Evolutionary conservation across 2,329 filamentous ascomycete species (phyloP), one percentile per base, ranked within the genome.

Genomic region (Didymella arachidicola): DNA sequence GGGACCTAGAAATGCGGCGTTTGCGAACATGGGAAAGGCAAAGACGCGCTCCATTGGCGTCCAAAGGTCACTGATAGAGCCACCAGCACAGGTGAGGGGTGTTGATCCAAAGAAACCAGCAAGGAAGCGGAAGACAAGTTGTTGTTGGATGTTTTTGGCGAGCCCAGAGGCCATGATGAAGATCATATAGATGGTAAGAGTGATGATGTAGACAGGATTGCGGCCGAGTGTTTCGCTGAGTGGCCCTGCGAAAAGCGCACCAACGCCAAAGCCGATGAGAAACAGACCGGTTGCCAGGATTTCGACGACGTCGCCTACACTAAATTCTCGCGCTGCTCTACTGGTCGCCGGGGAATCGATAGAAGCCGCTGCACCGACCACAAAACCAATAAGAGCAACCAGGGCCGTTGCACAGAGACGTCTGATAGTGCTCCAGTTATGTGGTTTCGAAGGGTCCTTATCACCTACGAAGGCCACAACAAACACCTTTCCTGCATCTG

Each of bases 341-440:
- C 75, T 74, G 0, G 84, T 61, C 1, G 82, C 81, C 0, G 78
- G 78, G 0, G 82, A 81, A 53, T 86, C 83, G 39, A 87, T 84
- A 0, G 83, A 80, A 4, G 81, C 83, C 0, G 84, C 83, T 1
- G 80, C 75, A 3, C 80, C 80, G 0, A 86, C 82, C 0, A 83
- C 78, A 27, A 83, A 80, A 0, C 78, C 83, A 29, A 87, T 53
- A 4, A 42, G 26, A 12, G 70, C 34, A 76, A 79, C 70, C 41
- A 73, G 62, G n/a, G 72, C 56, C 0, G 75, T 79, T 29, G 73
- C 72, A 18, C 62, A 63, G 0, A 78, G 67, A 25, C 77, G 67
- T 39, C 56, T 66, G 7, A 53, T 57, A 34, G 55, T 53, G 29
- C 66, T 66, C 75, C 75, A 79, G 44, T 79, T 77, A 39, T 78